Evolutionary conservation across 2,329 filamentous ascomycete genomes (phyloP).

Genomic region (Aspergillus fumigatiaffinis): DNA sequence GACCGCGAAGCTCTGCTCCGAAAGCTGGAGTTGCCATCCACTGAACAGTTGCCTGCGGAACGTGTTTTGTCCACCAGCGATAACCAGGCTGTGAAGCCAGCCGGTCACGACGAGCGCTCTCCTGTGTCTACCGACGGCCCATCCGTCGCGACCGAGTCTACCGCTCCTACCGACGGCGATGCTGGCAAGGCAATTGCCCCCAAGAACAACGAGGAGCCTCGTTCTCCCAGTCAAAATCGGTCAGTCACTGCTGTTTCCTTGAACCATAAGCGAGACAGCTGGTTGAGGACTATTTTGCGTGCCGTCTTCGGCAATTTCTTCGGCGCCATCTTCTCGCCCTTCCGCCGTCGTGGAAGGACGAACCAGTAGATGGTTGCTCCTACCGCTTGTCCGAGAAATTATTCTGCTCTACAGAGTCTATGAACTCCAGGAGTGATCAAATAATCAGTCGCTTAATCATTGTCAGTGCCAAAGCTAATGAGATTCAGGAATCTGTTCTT

Average conservation of each 20-base stretch:
- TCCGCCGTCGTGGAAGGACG: constrained; percentile 33
- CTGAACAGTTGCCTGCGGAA: constrained; percentile 38
- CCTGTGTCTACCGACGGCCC: constrained; percentile 6
- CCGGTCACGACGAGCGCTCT: constrained; percentile 7
- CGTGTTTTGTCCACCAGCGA: constrained; percentile 62
- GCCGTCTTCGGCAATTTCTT: constrained; percentile 40
- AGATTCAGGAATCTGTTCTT: constrained; percentile 30
- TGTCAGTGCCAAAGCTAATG: constrained; percentile 25
- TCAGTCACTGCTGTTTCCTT: constrained; percentile 39
- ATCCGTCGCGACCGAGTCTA: constrained; percentile 1
- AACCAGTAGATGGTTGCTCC: constrained; percentile 20
- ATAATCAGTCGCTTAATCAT: constrained; percentile 9
- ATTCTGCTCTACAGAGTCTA: constrained; percentile 2
- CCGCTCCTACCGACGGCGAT: constrained; percentile 9
- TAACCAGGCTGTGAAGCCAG: constrained; percentile 77
- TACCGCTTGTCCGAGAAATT: not conserved
- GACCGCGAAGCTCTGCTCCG: constrained; percentile 32
- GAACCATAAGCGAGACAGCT: constrained; percentile 35
- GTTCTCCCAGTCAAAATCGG: constrained; percentile 33
- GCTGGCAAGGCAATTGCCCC: constrained; percentile 9
- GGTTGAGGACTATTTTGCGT: constrained; percentile 39
- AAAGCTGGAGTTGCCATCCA: constrained; percentile 29
- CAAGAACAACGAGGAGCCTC: constrained; percentile 26
- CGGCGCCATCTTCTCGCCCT: constrained; percentile 36
- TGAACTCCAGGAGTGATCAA: constrained; percentile 3